Evolutionary conservation across 306 rosid genomes (phyloP).

Genomic region (Gastrolobium villosum): DNA sequence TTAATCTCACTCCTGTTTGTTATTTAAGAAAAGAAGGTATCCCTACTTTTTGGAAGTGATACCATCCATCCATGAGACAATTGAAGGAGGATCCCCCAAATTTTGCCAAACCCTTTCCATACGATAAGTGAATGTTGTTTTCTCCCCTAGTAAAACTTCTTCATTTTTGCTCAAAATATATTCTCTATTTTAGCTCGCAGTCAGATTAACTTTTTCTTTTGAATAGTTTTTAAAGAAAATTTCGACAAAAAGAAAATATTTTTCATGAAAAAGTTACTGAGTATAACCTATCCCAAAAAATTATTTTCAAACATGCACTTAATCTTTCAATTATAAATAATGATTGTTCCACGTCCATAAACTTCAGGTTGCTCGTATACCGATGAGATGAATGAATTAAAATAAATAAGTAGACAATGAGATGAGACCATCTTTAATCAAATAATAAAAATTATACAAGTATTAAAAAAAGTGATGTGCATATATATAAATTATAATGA

Average conservation of each 20-base stretch:
- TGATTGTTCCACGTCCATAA: background rate
- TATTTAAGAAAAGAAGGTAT: conserved; percentile 30
- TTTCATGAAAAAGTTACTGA: no score
- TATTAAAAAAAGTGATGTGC: no score
- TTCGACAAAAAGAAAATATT: no score
- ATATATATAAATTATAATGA: no score
- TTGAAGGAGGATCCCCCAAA: background rate
- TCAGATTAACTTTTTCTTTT: no score
- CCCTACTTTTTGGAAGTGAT: conserved; percentile 40
- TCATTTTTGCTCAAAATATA: background rate
- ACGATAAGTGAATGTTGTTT: background rate
- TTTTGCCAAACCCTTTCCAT: background rate
- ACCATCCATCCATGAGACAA: conserved; percentile 1
- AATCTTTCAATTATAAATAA: background rate
- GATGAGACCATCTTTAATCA: background rate
- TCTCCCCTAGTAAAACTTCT: background rate
- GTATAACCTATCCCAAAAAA: no score
- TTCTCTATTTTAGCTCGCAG: background rate
- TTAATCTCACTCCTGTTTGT: conserved; percentile 15
- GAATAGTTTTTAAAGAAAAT: no score
- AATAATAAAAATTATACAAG: no score
- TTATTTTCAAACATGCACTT: no score
- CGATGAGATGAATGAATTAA: background rate
- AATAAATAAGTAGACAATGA: background rate
- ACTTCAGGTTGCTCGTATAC: background rate